Evolutionary conservation across 176 grass and related monocot species (phyloP).

Genomic region (Oryza brachyantha): DNA sequence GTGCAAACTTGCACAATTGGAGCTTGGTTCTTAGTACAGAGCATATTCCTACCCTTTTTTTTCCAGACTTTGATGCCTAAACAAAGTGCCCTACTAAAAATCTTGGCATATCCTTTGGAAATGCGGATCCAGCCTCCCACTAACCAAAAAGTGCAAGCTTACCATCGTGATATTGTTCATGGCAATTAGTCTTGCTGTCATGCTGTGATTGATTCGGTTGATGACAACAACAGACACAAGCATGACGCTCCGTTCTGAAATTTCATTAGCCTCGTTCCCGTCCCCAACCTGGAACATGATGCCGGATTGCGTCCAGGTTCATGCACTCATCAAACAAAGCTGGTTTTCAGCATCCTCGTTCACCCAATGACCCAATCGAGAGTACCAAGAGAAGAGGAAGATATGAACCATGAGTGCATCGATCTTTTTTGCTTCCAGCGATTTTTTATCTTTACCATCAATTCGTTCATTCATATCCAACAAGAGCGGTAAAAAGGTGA

Average conservation of each 20-base stretch:
- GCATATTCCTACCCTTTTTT: background rate
- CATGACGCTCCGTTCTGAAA: background rate
- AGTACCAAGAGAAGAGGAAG: background rate
- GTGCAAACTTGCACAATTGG: background rate
- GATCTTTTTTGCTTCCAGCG: background rate
- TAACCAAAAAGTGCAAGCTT: background rate
- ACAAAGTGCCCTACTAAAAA: background rate
- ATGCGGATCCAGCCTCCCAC: background rate
- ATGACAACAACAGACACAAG: background rate
- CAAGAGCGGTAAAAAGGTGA: background rate
- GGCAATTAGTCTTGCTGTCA: background rate
- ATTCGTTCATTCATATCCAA: background rate
- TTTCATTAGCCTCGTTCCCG: background rate
- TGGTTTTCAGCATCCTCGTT: background rate
- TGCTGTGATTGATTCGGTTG: background rate
- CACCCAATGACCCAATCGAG: background rate
- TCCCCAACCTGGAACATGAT: background rate
- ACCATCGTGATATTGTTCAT: background rate
- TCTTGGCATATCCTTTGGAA: constrained; percentile 4
- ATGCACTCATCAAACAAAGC: background rate
- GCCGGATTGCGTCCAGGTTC: background rate
- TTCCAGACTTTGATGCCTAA: background rate
- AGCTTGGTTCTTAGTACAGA: background rate
- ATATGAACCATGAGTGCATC: background rate
- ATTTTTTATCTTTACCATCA: background rate